Evolutionary conservation across 371 early-diverging fungal genomes (phyloP).

Genomic region (Smittium mucronatum): DNA sequence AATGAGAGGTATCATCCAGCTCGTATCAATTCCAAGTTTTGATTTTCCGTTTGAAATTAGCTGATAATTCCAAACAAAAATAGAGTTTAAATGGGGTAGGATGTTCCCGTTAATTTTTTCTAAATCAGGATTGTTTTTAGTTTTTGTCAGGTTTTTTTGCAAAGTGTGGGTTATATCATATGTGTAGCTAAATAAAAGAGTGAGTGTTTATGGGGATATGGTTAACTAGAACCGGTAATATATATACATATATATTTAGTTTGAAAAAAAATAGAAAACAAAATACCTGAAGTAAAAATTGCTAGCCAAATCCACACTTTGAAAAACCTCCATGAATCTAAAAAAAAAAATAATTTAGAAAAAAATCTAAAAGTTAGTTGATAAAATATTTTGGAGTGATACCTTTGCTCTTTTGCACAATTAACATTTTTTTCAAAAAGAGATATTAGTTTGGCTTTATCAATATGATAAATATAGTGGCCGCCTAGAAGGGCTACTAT

Average conservation of each 20-base stretch:
- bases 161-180: constrained; percentile 86
- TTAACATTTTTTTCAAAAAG: constrained; percentile 51
- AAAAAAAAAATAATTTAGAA: neutral
- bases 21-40: constrained; percentile 44
- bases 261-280: neutral
- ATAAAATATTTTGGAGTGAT: constrained; percentile 10
- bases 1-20: constrained; percentile 83
- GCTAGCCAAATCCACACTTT: constrained; percentile 32
- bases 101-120: constrained; percentile 1
- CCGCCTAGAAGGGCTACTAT: constrained; percentile 92
- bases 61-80: constrained; percentile 94
- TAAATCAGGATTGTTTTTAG: constrained; percentile 15
- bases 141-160: constrained; percentile 69
- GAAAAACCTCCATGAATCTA: constrained; percentile 21
- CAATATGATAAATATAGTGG: constrained; percentile 88
- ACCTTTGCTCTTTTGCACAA: constrained; percentile 62
- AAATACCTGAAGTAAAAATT: constrained; percentile 28
- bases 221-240: neutral
- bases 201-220: constrained; percentile 35
- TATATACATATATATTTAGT: neutral
- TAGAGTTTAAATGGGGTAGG: constrained; percentile 43
- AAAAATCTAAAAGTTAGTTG: neutral
- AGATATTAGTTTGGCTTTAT: constrained; percentile 68
- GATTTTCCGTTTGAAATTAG: constrained; percentile 58
- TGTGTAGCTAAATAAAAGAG: constrained; percentile 62